Evolutionary conservation across 2,329 filamentous ascomycete genomes (phyloP), one percentile per base, ranked within the genome.

Genomic region (Scytalidium sp.): DNA sequence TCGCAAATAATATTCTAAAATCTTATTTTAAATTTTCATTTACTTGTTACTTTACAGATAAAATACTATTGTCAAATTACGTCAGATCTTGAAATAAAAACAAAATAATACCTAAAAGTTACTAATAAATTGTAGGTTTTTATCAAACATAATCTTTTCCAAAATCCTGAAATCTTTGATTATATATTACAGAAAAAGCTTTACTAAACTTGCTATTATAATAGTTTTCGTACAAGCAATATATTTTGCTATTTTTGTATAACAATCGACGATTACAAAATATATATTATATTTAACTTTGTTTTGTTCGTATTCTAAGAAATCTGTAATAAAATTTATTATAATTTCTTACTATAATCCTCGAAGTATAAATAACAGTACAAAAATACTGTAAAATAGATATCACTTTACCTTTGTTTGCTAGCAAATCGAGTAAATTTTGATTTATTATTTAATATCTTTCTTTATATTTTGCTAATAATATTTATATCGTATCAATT

Each of bases 1-100:
- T 8, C 22, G 11, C 9, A 48, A n/a, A 32, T 48, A 48, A 29
- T 27, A 32, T 22, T 48, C 19, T 36, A 48, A 36, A 32, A 19
- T 43, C 19, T 43, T 36, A 15, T 48, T 48, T 36, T 29, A 21
- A 13, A n/a, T 19, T 48, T 48, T 15, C 10, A 23, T 48, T 43
- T 43, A 29, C 22, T 27, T 48, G 43, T 48, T 41, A 20, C 6
- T 43, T 22, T 48, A 43, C 29, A 43, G 13, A 19, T 48, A 36
- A 43, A 43, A 48, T 2, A 17, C 32, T 15, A 43, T 48, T 19
- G 3, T 32, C 5, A 48, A 20, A 3, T 41, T 15, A 6, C 7
- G 29, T 48, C 17, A n/a, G 7, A 36, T 36, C 17, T 36, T 9
- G 5, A 36, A 15, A 15, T 36, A 36, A 36, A 36, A 43, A 22